Base-by-base conservation (phyloP, 129 eudicot genomes). In the Kitagawia praeruptora region DNA sequence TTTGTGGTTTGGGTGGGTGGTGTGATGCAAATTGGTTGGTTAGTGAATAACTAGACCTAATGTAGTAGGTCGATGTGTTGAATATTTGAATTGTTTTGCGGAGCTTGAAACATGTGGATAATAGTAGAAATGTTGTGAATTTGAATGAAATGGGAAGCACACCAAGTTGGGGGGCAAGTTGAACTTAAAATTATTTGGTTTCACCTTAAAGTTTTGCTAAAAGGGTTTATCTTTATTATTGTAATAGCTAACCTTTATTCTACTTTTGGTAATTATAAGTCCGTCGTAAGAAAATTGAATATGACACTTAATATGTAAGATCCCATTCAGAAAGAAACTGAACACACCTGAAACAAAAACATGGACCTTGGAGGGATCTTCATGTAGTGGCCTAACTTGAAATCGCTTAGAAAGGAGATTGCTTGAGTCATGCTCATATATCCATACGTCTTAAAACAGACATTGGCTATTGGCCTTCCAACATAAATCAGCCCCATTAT, bases 311-410 rank as follows among this genome's bases (percentile, higher is more conserved):
- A n/a, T 63, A 25, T 63, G 38, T 19, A 9, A 58, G 25, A 66
- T 28, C 21, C 27, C 31, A 66, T 10, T 28, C 10, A n/a, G 72
- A 66, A 3, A 74, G 28, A 54, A 28, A 8, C 34, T 37, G 42
- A 39, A 8, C 10, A 13, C 79, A 86, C 98, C 96, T 93, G 98
- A 80, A 88, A 94, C 25, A 89, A 15, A 85, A 90, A 93, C 98
- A 93, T 93, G 4, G 92, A 83, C 56, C 98, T 81, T 15, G 98
- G 98, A 42, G 96, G 98, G 72, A 93, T 86, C 87, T 91, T 93
- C 98, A 93, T 91, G 74, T 93, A 93, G 81, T 93, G 98, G 41
- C 96, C 98, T 12, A 93, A 80, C 81, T 93, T 93, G 81, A 93
- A 89, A 67, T 93, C 98, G 10, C 79, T 78, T 8, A 89, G 90